A percentile compares a stretch with the other conserved stretches of the same genome.
These are phyloP conservation scores for Globisporangium echinulatum DNA, from an alignment of 352 stramenopile species.

Conservation along the genomic window DNA sequence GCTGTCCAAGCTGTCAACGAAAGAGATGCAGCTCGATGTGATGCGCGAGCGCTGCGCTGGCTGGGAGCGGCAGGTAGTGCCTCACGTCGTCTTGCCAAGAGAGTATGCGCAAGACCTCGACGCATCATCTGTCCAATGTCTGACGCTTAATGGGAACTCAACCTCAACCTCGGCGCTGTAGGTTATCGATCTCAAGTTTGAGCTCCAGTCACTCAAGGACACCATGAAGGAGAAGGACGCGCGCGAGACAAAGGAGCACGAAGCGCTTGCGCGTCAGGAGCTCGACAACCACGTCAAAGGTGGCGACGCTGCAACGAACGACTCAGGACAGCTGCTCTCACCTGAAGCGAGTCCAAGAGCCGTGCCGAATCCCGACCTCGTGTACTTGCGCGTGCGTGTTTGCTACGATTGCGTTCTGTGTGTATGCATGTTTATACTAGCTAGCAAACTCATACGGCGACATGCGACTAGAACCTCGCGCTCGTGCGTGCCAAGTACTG, in stretches of 20 bases:
- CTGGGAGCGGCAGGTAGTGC: slow-evolving; percentile 33
- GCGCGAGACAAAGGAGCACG: slow-evolving; percentile 4
- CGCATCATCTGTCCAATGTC: too few species aligned
- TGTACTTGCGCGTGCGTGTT: slow-evolving; percentile 6
- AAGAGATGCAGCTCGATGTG: slow-evolving; percentile 33
- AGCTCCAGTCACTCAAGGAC: slow-evolving; percentile 35
- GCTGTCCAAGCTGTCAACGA: slow-evolving; percentile 21
- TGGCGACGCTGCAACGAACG: slow-evolving; percentile 1
- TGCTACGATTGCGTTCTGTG: not conserved
- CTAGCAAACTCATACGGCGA: too few species aligned
- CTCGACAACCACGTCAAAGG: too few species aligned
- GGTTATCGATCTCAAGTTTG: slow-evolving; percentile 48
- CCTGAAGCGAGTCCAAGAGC: slow-evolving; percentile 2
- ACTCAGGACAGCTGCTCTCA: not conserved
- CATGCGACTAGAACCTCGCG: too few species aligned
- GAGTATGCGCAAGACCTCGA: too few species aligned
- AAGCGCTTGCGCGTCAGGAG: slow-evolving; percentile 7
- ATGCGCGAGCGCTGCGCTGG: slow-evolving; percentile 31
- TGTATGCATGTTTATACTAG: too few species aligned
- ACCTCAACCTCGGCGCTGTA: slow-evolving; percentile 5
- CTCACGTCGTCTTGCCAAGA: too few species aligned
- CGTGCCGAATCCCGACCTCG: slow-evolving; percentile 1
- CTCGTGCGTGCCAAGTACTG: slow-evolving; percentile 7
- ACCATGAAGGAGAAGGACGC: slow-evolving; percentile 24
- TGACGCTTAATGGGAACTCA: too few species aligned